These are phyloP conservation scores for Mercurialis annua DNA, from an alignment of 345 rosid species.

Conservation along the genomic window DNA sequence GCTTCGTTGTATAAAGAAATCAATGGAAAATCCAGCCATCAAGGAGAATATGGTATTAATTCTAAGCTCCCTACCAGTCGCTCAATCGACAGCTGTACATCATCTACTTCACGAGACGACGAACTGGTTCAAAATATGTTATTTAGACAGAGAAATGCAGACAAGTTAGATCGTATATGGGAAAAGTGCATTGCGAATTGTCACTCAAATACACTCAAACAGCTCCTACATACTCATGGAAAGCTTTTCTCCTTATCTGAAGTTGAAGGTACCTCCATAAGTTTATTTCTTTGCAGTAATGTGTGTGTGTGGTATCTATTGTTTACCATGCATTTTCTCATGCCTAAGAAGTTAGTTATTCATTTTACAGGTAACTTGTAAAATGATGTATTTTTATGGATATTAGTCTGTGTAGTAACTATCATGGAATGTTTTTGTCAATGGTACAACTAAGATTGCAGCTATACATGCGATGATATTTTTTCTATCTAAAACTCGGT, in stretches of 20 bases:
- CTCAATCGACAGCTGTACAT: constrained; percentile 30
- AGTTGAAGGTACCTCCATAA: constrained; percentile 55
- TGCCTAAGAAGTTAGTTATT: too few relatives aligned
- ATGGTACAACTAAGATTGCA: neutral
- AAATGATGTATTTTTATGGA: neutral
- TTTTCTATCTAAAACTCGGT: neutral
- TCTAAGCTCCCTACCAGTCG: constrained; percentile 43
- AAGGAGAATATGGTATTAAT: constrained; percentile 35
- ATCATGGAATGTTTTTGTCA: neutral
- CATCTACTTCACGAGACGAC: constrained; percentile 39
- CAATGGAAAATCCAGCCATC: constrained; percentile 40
- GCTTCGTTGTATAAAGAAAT: constrained; percentile 45
- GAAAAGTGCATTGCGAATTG: constrained; percentile 75
- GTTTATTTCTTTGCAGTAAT: neutral
- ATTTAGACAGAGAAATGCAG: constrained; percentile 47
- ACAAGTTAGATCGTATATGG: constrained; percentile 71
- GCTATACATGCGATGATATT: neutral
- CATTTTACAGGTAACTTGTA: neutral
- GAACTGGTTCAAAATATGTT: constrained; percentile 36
- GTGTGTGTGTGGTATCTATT: neutral
- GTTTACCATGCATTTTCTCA: neutral
- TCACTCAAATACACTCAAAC: constrained; percentile 85
- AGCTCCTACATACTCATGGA: constrained; percentile 71
- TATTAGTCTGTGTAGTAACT: neutral
- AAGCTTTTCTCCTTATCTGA: constrained; percentile 80